Percentiles rank a stretch among this genome's conserved stretches.
Conservation (phyloP, 352 stramenopile genomes). For the Pythium sp. region DNA sequence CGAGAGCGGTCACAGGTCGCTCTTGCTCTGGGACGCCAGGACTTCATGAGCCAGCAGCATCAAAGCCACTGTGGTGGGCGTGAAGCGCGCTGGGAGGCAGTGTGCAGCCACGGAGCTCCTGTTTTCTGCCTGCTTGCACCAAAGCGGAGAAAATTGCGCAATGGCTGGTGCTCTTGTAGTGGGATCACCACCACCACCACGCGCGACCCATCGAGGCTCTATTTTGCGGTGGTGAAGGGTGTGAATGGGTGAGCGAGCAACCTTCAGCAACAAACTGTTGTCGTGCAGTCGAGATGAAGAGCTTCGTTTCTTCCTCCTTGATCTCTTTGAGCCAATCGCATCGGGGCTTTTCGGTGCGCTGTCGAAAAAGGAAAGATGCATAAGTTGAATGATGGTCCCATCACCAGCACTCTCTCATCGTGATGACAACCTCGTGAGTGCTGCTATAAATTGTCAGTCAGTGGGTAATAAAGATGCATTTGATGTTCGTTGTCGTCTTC, state of each 20-base stretch:
- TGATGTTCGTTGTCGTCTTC: neutral
- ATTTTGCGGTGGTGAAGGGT: neutral
- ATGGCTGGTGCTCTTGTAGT: neutral
- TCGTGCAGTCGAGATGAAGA: neutral
- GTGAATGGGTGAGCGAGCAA: neutral
- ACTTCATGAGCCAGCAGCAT: neutral
- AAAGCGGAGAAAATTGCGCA: neutral
- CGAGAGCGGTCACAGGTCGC: constrained; percentile 26
- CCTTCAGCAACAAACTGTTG: no score
- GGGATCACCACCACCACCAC: neutral
- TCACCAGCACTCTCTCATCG: neutral
- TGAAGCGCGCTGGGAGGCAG: neutral
- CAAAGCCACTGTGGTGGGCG: neutral
- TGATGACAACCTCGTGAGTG: neutral
- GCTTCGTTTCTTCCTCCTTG: neutral
- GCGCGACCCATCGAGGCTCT: neutral
- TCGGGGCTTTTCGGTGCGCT: neutral
- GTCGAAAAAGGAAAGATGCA: neutral
- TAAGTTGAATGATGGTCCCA: neutral
- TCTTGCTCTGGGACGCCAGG: constrained; percentile 11
- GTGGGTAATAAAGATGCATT: neutral
- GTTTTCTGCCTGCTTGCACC: neutral
- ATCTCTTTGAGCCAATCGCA: neutral
- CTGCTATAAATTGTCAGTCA: neutral
- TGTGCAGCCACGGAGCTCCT: neutral